Conservation (phyloP, 306 rosid genomes). For the Dalbergia cultrata region DNA sequence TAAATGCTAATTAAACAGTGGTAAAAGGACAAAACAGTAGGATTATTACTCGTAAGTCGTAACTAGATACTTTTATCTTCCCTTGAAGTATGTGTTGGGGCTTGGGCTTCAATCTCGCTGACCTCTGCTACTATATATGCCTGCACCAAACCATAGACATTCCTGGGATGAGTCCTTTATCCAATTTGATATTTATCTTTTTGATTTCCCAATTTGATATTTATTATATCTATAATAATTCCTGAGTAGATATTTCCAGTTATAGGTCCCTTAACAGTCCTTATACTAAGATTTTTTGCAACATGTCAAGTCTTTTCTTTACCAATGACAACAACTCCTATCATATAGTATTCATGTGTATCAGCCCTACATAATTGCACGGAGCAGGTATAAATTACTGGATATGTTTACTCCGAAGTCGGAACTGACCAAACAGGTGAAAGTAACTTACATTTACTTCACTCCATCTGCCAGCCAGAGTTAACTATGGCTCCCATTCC, state of each 20-base stretch:
- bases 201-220: no score
- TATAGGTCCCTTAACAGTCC: no score
- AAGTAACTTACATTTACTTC: not conserved
- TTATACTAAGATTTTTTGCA: no score
- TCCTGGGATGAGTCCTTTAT: not conserved
- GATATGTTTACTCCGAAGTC: not conserved
- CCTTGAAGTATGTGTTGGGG: not conserved
- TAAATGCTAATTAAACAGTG: not conserved
- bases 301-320: no score
- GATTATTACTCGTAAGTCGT: no score
- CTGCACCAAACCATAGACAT: not conserved
- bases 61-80: not conserved
- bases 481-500: not conserved
- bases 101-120: not conserved
- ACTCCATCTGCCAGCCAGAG: not conserved
- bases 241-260: no score
- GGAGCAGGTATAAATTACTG: not conserved
- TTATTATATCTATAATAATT: no score
- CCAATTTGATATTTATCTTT: not conserved
- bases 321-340: no score
- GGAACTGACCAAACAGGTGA: not conserved
- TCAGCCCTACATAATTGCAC: not conserved
- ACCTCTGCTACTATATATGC: not conserved
- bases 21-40: not conserved
- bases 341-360: no score